Conservation (phyloP, 2,329 filamentous ascomycete species). For the Cadophora sp. region DNA sequence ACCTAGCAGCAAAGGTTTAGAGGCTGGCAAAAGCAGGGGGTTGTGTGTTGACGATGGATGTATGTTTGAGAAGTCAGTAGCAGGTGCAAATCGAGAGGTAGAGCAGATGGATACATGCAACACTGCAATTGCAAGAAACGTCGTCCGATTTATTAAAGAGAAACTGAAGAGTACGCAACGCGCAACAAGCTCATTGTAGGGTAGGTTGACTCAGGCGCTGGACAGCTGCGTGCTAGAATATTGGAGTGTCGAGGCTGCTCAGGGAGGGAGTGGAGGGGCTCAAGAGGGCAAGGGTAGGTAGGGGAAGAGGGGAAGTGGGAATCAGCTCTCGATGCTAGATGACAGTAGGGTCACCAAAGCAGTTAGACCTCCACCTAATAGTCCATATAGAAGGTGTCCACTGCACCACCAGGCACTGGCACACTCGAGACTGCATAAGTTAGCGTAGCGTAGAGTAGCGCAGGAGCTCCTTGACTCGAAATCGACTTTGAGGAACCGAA, state of each 20-base stretch:
- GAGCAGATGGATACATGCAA: not conserved
- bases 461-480: not conserved
- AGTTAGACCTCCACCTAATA: not conserved
- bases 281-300: not conserved
- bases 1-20: not conserved
- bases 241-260: not conserved
- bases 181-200: not conserved
- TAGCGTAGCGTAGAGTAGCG: not conserved
- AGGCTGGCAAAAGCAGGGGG: conserved; percentile 5
- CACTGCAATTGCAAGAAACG: not conserved
- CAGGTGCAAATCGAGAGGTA: not conserved
- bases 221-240: not conserved
- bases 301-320: not conserved
- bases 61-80: not conserved
- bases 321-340: not conserved
- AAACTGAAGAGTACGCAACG: not conserved
- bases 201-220: not conserved
- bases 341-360: not conserved
- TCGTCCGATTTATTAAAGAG: not conserved
- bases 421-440: not conserved
- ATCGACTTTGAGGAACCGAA: not conserved
- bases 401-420: not conserved
- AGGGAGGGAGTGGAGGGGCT: not conserved
- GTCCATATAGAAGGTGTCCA: not conserved
- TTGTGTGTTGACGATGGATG: conserved; percentile 3